Evolutionary conservation across 495 filamentous ascomycete species (phyloP).

Genomic region (Trichoderma asperelloides): DNA sequence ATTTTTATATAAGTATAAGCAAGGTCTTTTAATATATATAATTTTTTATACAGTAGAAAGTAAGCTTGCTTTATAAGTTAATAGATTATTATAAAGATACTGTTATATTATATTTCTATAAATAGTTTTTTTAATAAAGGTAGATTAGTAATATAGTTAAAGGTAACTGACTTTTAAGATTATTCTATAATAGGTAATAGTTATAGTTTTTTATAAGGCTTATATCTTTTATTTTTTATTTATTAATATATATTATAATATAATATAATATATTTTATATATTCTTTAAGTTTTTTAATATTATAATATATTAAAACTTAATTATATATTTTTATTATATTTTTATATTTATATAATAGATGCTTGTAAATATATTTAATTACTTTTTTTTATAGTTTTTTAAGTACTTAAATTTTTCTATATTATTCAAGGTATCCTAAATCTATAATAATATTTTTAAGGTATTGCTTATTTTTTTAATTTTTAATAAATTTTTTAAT

Average conservation of each 20-base stretch:
- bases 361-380: neutral
- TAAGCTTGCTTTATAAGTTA: neutral
- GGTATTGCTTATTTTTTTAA: too few species aligned
- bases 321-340: neutral
- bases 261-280: neutral
- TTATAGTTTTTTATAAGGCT: neutral
- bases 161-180: too few species aligned
- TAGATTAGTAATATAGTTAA: neutral
- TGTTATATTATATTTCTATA: neutral
- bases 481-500: neutral
- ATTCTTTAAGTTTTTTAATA: neutral
- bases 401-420: neutral
- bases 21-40: neutral
- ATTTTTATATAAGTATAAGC: neutral
- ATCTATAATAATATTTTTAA: too few species aligned
- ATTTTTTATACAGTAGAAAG: neutral
- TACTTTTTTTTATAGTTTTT: neutral
- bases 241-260: neutral
- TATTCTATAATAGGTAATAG: neutral
- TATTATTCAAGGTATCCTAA: too few species aligned
- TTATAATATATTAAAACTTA: neutral
- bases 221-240: slow-evolving; percentile 4
- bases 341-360: neutral
- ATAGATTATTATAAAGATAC: neutral
- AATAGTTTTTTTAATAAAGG: neutral